phyloP scores from a whole-genome alignment of 306 rosid genomes.

The Fragaria vesca region DNA sequence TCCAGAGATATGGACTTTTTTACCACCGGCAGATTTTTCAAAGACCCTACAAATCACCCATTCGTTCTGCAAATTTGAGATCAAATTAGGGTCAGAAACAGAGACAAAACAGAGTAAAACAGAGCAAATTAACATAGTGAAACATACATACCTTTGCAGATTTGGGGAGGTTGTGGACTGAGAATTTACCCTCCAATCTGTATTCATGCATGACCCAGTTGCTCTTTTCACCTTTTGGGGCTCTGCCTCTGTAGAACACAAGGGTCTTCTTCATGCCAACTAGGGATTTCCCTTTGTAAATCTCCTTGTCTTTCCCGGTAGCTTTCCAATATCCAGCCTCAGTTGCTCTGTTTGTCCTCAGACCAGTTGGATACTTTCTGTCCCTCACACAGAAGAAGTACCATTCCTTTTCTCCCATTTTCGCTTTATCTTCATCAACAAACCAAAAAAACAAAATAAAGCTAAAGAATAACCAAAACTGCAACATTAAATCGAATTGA shows the following conservation, averaged over 20 bases:
- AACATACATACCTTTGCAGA: slow-evolving; percentile 62
- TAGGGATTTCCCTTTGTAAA: slow-evolving; percentile 69
- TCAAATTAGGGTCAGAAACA: neutral
- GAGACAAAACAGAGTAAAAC: neutral
- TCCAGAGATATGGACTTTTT: slow-evolving; percentile 69
- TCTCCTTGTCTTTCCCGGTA: slow-evolving; percentile 91
- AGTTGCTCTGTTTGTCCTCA: slow-evolving; percentile 93
- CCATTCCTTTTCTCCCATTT: slow-evolving; percentile 97
- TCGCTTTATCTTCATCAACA: slow-evolving; percentile 66
- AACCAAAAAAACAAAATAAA: neutral
- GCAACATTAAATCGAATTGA: neutral
- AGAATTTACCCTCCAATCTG: slow-evolving; percentile 80
- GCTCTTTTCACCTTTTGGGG: slow-evolving; percentile 93
- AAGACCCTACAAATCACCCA: slow-evolving; percentile 96
- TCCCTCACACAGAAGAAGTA: slow-evolving; percentile 96
- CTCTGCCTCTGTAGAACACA: slow-evolving; percentile 91
- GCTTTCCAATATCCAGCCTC: slow-evolving; percentile 98
- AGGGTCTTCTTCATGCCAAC: slow-evolving; percentile 98
- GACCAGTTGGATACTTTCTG: slow-evolving; percentile 92
- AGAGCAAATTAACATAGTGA: neutral
- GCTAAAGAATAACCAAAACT: neutral
- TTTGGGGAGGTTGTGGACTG: slow-evolving; percentile 80
- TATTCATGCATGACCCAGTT: slow-evolving; percentile 98
- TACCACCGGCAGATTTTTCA: slow-evolving; percentile 72
- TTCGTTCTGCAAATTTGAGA: slow-evolving; percentile 61